Evolutionary conservation across 2,329 filamentous ascomycete genomes (phyloP).

Genomic region (Exophiala oligosperma): DNA sequence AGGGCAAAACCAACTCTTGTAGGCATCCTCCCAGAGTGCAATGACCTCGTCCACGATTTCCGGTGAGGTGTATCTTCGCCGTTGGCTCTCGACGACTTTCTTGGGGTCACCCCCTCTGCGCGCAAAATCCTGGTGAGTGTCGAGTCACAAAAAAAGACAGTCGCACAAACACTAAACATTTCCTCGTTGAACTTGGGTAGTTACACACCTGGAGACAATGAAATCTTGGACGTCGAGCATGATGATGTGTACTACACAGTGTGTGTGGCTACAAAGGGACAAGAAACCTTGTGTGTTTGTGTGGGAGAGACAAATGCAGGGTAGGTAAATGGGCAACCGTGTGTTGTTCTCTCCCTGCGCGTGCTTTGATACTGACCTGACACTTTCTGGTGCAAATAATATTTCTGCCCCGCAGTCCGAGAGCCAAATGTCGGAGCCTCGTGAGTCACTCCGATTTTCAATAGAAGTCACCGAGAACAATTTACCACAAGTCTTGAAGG

Average conservation of each 20-base stretch:
- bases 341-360: background rate
- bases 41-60: slow-evolving; percentile 91
- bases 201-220: slow-evolving; percentile 62
- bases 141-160: background rate
- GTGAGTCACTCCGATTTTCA: slow-evolving; percentile 9
- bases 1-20: slow-evolving; percentile 5
- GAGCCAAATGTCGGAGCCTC: slow-evolving; percentile 13
- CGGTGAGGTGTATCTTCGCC: slow-evolving; percentile 74
- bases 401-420: slow-evolving; percentile 3
- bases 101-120: slow-evolving; percentile 79
- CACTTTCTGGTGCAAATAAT: slow-evolving; percentile 6
- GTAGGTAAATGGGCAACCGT: background rate
- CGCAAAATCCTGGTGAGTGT: slow-evolving; percentile 1
- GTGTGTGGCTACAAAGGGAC: background rate
- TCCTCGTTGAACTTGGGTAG: background rate
- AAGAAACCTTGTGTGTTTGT: background rate
- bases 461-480: background rate
- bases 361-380: background rate
- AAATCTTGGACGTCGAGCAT: slow-evolving; percentile 81
- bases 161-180: background rate
- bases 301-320: slow-evolving; percentile 8
- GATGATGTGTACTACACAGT: background rate
- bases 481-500: too few species aligned
- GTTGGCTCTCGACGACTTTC: slow-evolving; percentile 88
- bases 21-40: slow-evolving; percentile 29